phyloP scores from a whole-genome alignment of 148 eudicot genomes.

The Vaccinium vitisidaea region DNA sequence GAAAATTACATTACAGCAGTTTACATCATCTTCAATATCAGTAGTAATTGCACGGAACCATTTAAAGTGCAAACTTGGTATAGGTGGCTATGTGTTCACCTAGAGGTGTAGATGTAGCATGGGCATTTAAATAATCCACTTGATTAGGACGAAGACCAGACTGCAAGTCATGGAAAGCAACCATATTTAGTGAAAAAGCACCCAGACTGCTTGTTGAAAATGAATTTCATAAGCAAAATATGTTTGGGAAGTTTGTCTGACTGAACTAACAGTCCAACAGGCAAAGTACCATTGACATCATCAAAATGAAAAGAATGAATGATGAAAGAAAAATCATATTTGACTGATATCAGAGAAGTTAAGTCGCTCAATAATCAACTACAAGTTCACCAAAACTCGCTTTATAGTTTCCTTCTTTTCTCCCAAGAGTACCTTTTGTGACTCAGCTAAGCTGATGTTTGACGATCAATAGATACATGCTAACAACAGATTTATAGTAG shows the following conservation, averaged over 20 bases:
- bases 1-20: constrained; percentile 19
- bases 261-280: constrained; percentile 6
- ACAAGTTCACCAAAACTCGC: not conserved
- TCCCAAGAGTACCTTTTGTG: not conserved
- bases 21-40: constrained; percentile 1
- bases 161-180: constrained; percentile 45
- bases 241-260: not conserved
- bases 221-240: not conserved
- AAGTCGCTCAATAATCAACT: not conserved
- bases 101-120: constrained; percentile 96
- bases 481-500: not conserved
- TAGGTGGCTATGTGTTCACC: constrained; percentile 38
- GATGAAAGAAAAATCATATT: not conserved
- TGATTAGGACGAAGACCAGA: constrained; percentile 71
- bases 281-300: not conserved
- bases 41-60: constrained; percentile 10
- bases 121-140: constrained; percentile 93
- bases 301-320: not conserved
- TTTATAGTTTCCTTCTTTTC: not conserved
- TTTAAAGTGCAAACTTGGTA: not conserved
- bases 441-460: not conserved
- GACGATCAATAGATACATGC: not conserved
- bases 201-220: not conserved
- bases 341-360: constrained; percentile 1
- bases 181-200: not conserved